Conservation (phyloP, 192 early-diverging fungal species). For the Backusella circina region DNA sequence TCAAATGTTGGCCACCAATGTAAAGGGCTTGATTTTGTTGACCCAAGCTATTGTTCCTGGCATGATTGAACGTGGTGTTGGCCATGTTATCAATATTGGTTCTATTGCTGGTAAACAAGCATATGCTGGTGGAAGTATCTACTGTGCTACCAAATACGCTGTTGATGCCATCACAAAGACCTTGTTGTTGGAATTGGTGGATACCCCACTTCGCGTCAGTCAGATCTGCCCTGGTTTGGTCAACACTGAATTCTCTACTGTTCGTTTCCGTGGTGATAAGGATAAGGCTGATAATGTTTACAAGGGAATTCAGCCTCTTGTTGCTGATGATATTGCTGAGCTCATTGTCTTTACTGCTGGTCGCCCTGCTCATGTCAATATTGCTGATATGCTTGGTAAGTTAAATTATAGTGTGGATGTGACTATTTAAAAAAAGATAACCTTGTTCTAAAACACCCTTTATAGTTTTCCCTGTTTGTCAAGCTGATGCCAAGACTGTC, state of each 20-base stretch:
- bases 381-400: constrained; percentile 57
- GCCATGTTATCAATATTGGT: constrained; percentile 85
- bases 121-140: constrained; percentile 73
- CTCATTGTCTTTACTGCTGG: constrained; percentile 76
- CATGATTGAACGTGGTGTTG: constrained; percentile 66
- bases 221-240: constrained; percentile 78
- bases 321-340: constrained; percentile 71
- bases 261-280: constrained; percentile 71
- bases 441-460: neutral
- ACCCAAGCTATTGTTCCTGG: constrained; percentile 75
- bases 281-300: constrained; percentile 70
- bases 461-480: constrained; percentile 48
- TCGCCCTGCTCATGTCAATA: constrained; percentile 69
- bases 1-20: constrained; percentile 74
- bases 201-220: constrained; percentile 68
- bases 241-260: constrained; percentile 87
- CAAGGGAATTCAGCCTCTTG: constrained; percentile 68
- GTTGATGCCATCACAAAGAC: constrained; percentile 78
- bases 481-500: constrained; percentile 37
- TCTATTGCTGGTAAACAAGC: constrained; percentile 70
- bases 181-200: constrained; percentile 71
- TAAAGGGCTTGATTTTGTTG: constrained; percentile 83
- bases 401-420: neutral
- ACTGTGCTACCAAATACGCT: constrained; percentile 72
- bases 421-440: neutral